Evolutionary conservation across 306 rosid genomes (phyloP).

Genomic region (Astragalus membranaceus): DNA sequence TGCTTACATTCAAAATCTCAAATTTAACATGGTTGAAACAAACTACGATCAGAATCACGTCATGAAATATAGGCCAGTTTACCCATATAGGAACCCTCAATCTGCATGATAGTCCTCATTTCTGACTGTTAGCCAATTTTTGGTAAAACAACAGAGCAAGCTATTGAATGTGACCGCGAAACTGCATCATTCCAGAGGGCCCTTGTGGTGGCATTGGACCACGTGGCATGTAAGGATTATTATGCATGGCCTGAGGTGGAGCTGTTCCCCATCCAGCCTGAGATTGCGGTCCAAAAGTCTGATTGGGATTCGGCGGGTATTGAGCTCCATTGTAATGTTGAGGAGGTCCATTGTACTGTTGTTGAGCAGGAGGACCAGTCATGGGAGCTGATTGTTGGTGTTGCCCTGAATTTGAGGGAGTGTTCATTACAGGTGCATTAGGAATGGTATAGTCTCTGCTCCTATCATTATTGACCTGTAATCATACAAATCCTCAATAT

Average conservation of each 20-base stretch:
- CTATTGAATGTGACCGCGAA: slow-evolving; percentile 12
- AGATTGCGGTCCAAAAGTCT: slow-evolving; percentile 46
- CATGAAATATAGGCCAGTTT: not conserved
- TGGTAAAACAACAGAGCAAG: not conserved
- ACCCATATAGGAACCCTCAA: not conserved
- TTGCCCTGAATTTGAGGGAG: slow-evolving; percentile 68
- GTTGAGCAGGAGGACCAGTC: slow-evolving; percentile 42
- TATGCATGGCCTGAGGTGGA: slow-evolving; percentile 57
- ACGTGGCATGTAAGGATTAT: slow-evolving; percentile 56
- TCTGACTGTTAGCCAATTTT: not conserved
- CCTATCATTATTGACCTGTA: slow-evolving; percentile 87
- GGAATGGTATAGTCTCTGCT: slow-evolving; percentile 92
- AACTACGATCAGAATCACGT: not conserved
- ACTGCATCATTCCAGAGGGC: slow-evolving; percentile 62
- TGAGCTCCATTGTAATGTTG: slow-evolving; percentile 50
- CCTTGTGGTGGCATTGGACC: slow-evolving; percentile 49
- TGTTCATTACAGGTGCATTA: slow-evolving; percentile 43
- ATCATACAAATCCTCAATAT: not conserved
- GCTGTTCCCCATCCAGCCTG: slow-evolving; percentile 70
- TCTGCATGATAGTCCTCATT: not conserved
- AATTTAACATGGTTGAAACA: not conserved
- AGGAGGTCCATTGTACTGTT: slow-evolving; percentile 43
- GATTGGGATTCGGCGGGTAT: slow-evolving; percentile 41
- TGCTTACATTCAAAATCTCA: not conserved
- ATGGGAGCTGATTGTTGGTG: slow-evolving; percentile 44